phyloP scores from a whole-genome alignment of 129 eudicot genomes.

The Saposhnikovia divaricata region DNA sequence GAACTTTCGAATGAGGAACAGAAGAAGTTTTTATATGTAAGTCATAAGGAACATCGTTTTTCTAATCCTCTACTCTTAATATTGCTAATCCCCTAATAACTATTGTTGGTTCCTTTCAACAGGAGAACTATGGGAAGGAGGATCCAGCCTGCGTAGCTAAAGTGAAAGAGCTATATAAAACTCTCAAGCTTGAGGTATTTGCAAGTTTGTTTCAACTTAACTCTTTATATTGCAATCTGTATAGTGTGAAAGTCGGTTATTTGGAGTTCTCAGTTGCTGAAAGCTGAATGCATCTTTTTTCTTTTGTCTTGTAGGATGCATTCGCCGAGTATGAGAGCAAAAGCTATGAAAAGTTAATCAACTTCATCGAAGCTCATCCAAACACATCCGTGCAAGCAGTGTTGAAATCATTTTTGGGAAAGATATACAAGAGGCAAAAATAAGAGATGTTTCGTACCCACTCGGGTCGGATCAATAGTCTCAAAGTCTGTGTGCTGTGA shows the following conservation, averaged over 20 bases:
- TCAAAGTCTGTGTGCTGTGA: constrained; percentile 18
- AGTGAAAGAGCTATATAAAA: constrained; percentile 62
- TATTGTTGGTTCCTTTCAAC: constrained; percentile 5
- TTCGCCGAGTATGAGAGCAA: constrained; percentile 60
- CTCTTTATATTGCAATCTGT: not conserved
- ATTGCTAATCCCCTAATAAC: not conserved
- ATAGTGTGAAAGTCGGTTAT: not conserved
- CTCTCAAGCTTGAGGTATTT: constrained; percentile 76
- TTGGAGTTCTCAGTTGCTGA: not conserved
- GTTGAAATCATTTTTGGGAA: constrained; percentile 69
- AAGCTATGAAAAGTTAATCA: constrained; percentile 54
- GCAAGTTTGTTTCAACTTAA: not conserved
- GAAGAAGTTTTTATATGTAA: constrained; percentile 56
- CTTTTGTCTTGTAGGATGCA: constrained; percentile 37
- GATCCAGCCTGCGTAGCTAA: constrained; percentile 70
- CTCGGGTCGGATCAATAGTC: constrained; percentile 4
- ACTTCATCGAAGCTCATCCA: constrained; percentile 68
- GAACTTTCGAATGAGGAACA: constrained; percentile 69
- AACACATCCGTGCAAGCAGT: constrained; percentile 74
- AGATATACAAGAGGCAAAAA: constrained; percentile 88
- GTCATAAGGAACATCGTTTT: not conserved
- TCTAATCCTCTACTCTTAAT: constrained; percentile 1
- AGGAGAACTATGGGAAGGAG: constrained; percentile 84
- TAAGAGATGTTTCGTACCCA: constrained; percentile 10
- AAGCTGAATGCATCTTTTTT: not conserved